Base-by-base conservation (phyloP, 768 basidiomycete species). In the Trametes cingulata region DNA sequence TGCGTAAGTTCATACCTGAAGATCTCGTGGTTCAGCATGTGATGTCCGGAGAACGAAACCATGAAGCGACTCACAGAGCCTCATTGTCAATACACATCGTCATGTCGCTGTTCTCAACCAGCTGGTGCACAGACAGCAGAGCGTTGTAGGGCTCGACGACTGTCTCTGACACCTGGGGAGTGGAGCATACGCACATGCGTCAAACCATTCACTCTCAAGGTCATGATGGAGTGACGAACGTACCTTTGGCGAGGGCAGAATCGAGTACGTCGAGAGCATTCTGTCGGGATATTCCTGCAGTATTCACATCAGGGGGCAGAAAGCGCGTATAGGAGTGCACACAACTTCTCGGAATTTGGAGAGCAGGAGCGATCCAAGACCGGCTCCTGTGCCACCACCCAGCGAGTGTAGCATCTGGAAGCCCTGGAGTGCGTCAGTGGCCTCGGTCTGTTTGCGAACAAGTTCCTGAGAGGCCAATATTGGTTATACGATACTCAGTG, bases 381-480 rank as follows among this genome's bases (percentile, higher is more conserved):
- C 94, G 22, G 93, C 85, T 37, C 93, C 94, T 2, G 91, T 95
- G 37, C 94, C 94, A 61, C 94, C 94, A 36, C 94, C 94, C 17
- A 98, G 83, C 17, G 94, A 93, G 64, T 96, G 93, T 10, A 94
- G 73, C 47, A 95, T 73, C 67, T 95, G 93, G 69, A 95, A 93
- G 0, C 95, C 95, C 76, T 98, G 95, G 19, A 98, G 78, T 9
- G 86, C 83, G 40, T 98, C 93, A 66, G 90, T 91, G 1, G 77
- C 71, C 71, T 98, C 95, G 2, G 89, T 79, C 71, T 96, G 90
- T 67, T 78, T 84, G 64, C 95, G 82, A 9, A 93, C 67, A n/a
- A 86, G 79, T 43, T 95, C 95, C 82, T 87, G 56, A n/a, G 2
- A 54, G 19, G n/a, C 17, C 6, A 14, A 17, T 39, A 42, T 56